Conservation (phyloP, 164 flowering plant species). For the Vitis cinerea region DNA sequence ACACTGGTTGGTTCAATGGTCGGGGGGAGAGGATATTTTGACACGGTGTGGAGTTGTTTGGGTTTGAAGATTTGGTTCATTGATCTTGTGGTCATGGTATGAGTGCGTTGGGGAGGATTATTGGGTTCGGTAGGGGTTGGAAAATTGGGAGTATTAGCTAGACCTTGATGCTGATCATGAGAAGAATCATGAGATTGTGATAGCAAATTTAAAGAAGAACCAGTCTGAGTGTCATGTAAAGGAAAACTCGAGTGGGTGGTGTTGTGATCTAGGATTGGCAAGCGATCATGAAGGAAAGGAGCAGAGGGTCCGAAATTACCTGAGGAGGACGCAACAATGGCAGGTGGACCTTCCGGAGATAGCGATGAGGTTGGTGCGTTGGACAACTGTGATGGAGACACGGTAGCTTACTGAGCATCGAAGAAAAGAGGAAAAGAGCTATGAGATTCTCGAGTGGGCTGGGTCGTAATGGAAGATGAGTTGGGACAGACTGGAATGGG, state of each 20-base stretch:
- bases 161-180: neutral
- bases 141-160: neutral
- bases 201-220: neutral
- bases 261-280: neutral
- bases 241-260: neutral
- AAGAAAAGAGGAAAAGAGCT: neutral
- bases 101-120: neutral
- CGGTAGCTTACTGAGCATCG: neutral
- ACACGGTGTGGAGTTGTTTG: neutral
- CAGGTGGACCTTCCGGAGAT: neutral
- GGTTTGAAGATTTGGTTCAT: neutral
- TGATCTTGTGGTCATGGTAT: neutral
- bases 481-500: slow-evolving; percentile 1
- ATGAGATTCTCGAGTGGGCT: neutral
- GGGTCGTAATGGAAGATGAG: neutral
- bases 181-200: neutral
- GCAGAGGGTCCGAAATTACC: neutral
- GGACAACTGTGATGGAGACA: neutral
- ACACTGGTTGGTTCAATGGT: neutral
- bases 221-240: neutral
- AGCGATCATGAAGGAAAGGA: neutral
- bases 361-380: neutral
- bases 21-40: neutral
- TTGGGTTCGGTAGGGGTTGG: neutral
- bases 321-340: neutral